Base-by-base conservation (phyloP, 257 asterid genomes). In the Solanum pinnatisectum region DNA sequence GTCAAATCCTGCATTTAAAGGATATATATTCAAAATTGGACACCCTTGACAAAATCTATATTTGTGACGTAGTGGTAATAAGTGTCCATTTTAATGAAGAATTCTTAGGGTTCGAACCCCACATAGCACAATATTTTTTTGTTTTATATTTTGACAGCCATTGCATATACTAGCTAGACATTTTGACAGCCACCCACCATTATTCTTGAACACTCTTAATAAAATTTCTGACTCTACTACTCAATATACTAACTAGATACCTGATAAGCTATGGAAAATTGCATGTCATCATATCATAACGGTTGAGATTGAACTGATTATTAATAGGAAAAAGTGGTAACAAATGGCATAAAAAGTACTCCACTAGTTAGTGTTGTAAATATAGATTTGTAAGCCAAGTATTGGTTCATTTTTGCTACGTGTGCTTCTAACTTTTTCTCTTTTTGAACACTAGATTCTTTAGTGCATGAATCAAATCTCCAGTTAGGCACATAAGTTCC, bases 51-150 rank as follows among this genome's bases (percentile, higher is more conserved):
- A 52, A 52, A 46, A 52, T 1, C 3, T 52, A 52, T 52, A 52
- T 18, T 52, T 52, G 0, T 52, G n/a, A 4, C 10, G 0, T 18
- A 6, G n/a, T 18, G 63, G 0, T 52, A 52, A 52, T 52, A 0
- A 18, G 10, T 52, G 4, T 52, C 2, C 4, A 52, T 52, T 52
- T 52, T 52, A 52, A 52, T 52, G n/a, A 52, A 18, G 10, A 52
- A 52, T 0, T 16, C 14, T 52, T 52, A 1, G n/a, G 56, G 23
- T 52, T 52, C 0, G 0, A 52, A 52, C 1, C 1, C 0, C 9
- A 52, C 18, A 46, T 46, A 46, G 2, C 18, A 46, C 0, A 18
- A 52, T 52, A 52, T 52, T 2, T 52, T 52, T 46, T 1, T 52
- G 9, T 52, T 6, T 16, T 18, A 2, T 18, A 18, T 52, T 52